Evolutionary conservation across 2,329 filamentous ascomycete genomes (phyloP).

Genomic region (Sarocladiaceae sp.): DNA sequence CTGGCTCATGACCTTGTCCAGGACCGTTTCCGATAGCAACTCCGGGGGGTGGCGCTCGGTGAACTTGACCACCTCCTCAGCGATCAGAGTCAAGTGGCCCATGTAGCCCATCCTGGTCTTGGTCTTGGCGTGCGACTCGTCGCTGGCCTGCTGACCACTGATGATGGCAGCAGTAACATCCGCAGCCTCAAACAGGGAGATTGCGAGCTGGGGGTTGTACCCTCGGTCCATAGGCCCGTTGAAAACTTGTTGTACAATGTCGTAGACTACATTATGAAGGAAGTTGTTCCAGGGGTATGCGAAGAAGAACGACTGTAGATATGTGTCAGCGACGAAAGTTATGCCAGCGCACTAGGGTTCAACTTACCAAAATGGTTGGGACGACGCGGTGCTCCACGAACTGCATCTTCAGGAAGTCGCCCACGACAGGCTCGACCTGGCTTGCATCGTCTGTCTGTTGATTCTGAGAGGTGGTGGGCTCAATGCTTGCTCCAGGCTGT

Average conservation of each 20-base stretch:
- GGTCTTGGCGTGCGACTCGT: constrained; percentile 76
- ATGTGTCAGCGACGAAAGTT: constrained; percentile 16
- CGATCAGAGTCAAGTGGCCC: constrained; percentile 94
- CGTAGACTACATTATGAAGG: constrained; percentile 97
- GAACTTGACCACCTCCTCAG: constrained; percentile 98
- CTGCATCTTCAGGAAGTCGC: constrained; percentile 91
- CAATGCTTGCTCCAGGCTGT: neutral
- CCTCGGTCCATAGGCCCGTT: constrained; percentile 97
- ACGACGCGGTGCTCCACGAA: constrained; percentile 95
- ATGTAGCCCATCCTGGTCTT: constrained; percentile 96
- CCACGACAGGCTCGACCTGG: constrained; percentile 67
- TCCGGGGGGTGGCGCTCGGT: constrained; percentile 91
- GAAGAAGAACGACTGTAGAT: constrained; percentile 88
- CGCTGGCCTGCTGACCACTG: constrained; percentile 80
- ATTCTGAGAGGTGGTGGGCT: neutral
- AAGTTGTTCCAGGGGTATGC: constrained; percentile 99
- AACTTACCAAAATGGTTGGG: constrained; percentile 83
- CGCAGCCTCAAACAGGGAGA: constrained; percentile 88
- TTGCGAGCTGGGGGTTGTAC: constrained; percentile 83
- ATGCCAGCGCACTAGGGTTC: neutral
- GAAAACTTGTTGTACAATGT: constrained; percentile 98
- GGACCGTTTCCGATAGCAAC: constrained; percentile 74
- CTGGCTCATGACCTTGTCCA: constrained; percentile 83
- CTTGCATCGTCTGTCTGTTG: neutral
- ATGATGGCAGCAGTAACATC: constrained; percentile 90